These are phyloP conservation scores for Mimosa bimucronata DNA, from an alignment of 306 rosid species.

Conservation along the genomic window DNA sequence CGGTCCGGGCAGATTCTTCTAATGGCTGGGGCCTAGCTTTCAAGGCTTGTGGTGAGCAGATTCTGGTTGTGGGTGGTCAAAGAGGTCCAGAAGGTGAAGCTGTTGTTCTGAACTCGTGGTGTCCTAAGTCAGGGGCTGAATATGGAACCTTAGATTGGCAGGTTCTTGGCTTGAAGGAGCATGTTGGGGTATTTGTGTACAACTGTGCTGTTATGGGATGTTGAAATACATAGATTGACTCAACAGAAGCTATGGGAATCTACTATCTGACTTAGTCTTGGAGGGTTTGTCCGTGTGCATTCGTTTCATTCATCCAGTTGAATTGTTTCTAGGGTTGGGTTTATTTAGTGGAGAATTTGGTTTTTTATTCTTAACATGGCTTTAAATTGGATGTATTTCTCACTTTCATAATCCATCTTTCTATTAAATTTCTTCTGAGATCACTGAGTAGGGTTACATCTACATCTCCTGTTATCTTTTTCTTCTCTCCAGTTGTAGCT, in stretches of 20 bases:
- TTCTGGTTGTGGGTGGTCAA: constrained; percentile 94
- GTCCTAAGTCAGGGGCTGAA: constrained; percentile 69
- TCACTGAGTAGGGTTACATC: constrained; percentile 53
- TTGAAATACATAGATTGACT: constrained; percentile 67
- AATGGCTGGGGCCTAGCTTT: constrained; percentile 97
- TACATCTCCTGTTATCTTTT: constrained; percentile 41
- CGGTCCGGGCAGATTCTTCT: constrained; percentile 81
- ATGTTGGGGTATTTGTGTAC: constrained; percentile 87
- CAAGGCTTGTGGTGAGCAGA: constrained; percentile 89
- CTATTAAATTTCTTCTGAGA: constrained; percentile 45
- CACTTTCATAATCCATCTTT: constrained; percentile 51
- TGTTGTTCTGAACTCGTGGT: constrained; percentile 79
- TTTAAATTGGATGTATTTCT: constrained; percentile 55
- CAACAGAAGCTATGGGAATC: constrained; percentile 53
- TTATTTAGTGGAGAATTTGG: constrained; percentile 54
- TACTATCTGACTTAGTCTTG: constrained; percentile 63
- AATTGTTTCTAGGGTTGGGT: constrained; percentile 56
- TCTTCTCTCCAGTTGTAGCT: constrained; percentile 39
- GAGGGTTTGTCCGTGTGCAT: constrained; percentile 54
- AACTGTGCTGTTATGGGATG: constrained; percentile 98
- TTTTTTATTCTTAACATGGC: constrained; percentile 57
- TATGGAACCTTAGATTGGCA: constrained; percentile 85
- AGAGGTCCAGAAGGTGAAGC: constrained; percentile 91
- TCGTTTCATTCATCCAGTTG: constrained; percentile 55
- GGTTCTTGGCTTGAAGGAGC: constrained; percentile 79